Percentiles rank a stretch among this genome's conserved stretches.
phyloP scores from a whole-genome alignment of 768 basidiomycete genomes.

The Lactifluus pinguis region DNA sequence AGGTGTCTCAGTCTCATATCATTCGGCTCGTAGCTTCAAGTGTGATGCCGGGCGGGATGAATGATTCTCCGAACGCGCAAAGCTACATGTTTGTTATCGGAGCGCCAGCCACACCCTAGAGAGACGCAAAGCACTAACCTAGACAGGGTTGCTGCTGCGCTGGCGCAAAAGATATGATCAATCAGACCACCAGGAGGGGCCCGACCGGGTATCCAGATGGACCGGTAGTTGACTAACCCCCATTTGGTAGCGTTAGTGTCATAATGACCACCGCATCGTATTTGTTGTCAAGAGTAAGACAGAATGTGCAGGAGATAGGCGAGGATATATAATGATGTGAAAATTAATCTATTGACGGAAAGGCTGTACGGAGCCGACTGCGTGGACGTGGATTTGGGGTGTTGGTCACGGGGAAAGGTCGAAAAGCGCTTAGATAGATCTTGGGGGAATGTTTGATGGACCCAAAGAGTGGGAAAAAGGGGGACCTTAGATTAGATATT shows the following conservation, averaged over 20 bases:
- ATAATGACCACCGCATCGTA: not conserved
- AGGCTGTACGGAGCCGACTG: slow-evolving; percentile 1
- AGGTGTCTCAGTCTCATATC: not conserved
- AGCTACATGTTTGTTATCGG: not conserved
- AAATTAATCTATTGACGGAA: not conserved
- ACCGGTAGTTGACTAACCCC: not conserved
- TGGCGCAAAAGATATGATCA: not conserved
- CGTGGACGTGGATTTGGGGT: not conserved
- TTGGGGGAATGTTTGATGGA: not conserved
- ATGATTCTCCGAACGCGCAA: not conserved
- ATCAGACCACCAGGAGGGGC: not conserved
- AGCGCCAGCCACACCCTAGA: not conserved
- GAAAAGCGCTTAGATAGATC: not conserved
- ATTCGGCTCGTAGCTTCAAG: not conserved
- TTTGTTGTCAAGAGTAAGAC: not conserved
- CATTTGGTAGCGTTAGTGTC: not conserved
- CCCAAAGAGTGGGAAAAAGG: too few species aligned
- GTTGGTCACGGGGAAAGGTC: not conserved
- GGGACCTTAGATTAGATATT: too few species aligned
- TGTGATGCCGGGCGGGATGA: not conserved
- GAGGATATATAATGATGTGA: not conserved
- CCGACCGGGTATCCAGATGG: not conserved
- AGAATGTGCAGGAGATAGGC: not conserved
- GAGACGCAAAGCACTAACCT: not conserved
- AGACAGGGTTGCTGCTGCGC: not conserved